Base-by-base conservation (phyloP, 176 grass and related monocot genomes). In the Urochloa ruziziensis region DNA sequence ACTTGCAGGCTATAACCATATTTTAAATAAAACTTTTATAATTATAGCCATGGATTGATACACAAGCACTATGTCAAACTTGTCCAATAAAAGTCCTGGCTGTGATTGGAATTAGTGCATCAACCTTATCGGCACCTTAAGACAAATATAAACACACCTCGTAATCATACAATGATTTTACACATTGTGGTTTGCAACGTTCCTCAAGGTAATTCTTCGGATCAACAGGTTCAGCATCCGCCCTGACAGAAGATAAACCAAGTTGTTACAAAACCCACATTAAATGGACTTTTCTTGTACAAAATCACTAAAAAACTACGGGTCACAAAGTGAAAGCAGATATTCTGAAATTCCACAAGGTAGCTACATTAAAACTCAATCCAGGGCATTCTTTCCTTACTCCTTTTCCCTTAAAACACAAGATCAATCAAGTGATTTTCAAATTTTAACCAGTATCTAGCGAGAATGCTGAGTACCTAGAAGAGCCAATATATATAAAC, bases 131-230 rank as follows among this genome's bases (percentile, higher is more conserved):
- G 19, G 46, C 32, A 32, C 27, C 0, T 3, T 21, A 51, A 32
- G 44, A 51, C 16, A 73, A 51, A 30, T 73, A 10, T 51, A 18
- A 10, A 11, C 67, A 44, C 73, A 87, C 92, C 89, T 86, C 88
- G 74, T 94, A 91, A 33, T 75, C 86, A 33, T 88, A 83, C 34
- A 94, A 70, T 48, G 88, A 15, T 66, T 87, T 88, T 68, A 94
- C 89, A 78, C 89, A 91, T 24, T 93, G 82, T 27, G 92, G 86
- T 71, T 94, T 94, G 89, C 92, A 94, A 53, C 83, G 48, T 30
- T 94, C 92, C 64, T 91, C 92, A 37, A 91, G 74, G 57, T 94
- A 62, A 37, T 89, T 85, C 86, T 94, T 91, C 72, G 70, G 88
- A 58, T 86, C 92, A 81, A 89, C 83, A 53, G 56, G 70, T 74